Evolutionary conservation across 2,329 filamentous ascomycete genomes (phyloP), one percentile per base, ranked within the genome.

Genomic region (Coniochaeta sp.): DNA sequence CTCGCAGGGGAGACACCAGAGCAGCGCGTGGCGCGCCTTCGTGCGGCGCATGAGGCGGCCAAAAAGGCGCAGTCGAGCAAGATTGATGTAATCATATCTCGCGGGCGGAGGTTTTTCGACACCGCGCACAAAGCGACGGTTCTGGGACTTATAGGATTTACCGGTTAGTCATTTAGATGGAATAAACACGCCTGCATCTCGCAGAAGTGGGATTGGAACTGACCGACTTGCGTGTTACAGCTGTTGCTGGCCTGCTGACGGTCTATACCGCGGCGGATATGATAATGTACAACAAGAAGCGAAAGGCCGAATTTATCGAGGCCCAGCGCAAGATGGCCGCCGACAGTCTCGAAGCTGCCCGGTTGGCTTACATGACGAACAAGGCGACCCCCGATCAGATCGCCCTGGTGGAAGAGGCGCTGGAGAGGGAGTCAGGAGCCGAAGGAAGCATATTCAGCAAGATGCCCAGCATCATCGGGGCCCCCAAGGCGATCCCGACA

Each of bases 41-140:
- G 88, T 59, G 85, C 86, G 54, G 86, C 87, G 62, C 86, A 89
- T 70, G 79, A 85, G 61, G 85, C 85, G n/a, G 85, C 87, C 54
- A 83, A 84, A 72, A 79, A 81, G 66, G 82, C 85, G 24, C 75
- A 81, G 68, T 71, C 83, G 55, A 85, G 82, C 63, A 73, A 70
- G 62, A 72, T 82, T 60, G 83, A 86, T 69, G 74, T 72, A 58
- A 59, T 84, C 44, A 73, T 85, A 58, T 76, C 77, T 61, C 69
- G 65, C 34, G 78, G 80, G 60, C 72, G 83, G 64, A 73, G 76
- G 34, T 74, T 82, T 65, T 77, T 85, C 61, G 82, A 86, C 66
- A 77, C 78, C 44, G 81, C 81, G 60, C 83, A 86, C 69, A 78
- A 79, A 63, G 74, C 81, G 59, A 84, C 82, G 2, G 78, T 85